Evolutionary conservation across 179 eudicot genomes (phyloP), one percentile per base, ranked within the genome.

Genomic region (Amaranthus tricolor): DNA sequence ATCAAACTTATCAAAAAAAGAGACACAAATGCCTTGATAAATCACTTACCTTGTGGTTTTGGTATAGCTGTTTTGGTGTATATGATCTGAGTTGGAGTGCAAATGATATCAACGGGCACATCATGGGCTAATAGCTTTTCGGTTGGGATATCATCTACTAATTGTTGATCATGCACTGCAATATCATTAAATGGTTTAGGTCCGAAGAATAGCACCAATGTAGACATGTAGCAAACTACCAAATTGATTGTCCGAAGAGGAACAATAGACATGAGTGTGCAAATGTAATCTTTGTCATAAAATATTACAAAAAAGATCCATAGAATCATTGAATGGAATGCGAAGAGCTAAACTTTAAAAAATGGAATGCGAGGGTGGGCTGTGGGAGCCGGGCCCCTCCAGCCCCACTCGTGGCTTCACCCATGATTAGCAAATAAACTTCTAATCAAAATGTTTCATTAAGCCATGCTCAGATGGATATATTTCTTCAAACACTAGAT

Each of bases 41-140:
- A 68, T 24, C 20, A 80, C 86, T 76, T 49, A 92, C 98, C 98
- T 90, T 90, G 94, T 75, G 98, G 98, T 78, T 92, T 94, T 65
- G 94, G 96, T 43, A 94, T 94, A 5, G 78, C 21, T 3, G 88
- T 92, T 66, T 86, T 85, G 77, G 96, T 92, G 71, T 83, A 88
- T 72, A 94, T 92, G 54, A 94, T 91, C 80, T 73, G 92, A 21
- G 98, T 91, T 6, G 97, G 98, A 68, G 98, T 92, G 86, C 98
- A 94, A 77, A 94, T 89, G 73, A 94, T 87, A 75, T 94, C 97
- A 9, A 94, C 97, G 7, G 98, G 97, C 43, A 94, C 98, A 78
- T 92, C 98, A 60, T 94, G 97, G 15, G 92, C 72, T 72, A 94
- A 74, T 68, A 94, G 77, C 86, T 90, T 94, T 82, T 94, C 92